Evolutionary conservation across 1,284 basidiomycete species (phyloP), one percentile per base, ranked within the genome.

Genomic region (Pseudozyma thailandica): DNA sequence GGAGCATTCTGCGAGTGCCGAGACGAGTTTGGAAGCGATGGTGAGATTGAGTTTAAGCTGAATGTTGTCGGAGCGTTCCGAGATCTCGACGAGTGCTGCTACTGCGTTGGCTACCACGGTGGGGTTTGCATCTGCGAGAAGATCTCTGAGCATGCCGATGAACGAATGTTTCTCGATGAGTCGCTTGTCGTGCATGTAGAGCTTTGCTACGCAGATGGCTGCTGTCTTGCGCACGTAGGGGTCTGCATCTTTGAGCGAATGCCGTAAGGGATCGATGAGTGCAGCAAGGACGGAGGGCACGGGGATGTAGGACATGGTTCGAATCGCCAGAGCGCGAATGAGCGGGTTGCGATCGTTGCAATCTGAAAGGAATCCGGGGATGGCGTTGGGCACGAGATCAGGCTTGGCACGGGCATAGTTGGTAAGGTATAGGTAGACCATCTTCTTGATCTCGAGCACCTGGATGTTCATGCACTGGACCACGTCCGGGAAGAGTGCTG

Each of bases 381-480:
- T 91, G 65, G 93, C 92, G 33, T 92, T 87, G 70, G 91, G 89
- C 77, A 94, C 91, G 79, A 92, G 90, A 59, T 95, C 92, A 47
- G 92, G 90, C 82, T 92, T 93, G 46, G 90, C 87, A 59, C 91
- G 88, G 44, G 92, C 93, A 82, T 96, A 96, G 85, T 92, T 94
- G 78, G 94, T 89, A 57, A 96, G 88, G 84, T 92, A 96, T 43
- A 65, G 68, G 50, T 66, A 77, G 27, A 66, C 80, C 75, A 95
- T 98, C 88, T 98, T 98, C 88, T 98, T 98, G 84, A 98, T 95
- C 84, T 98, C 96, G 35, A 98, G 87, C 8, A 94, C 85, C 31
- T 92, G 92, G 8, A 92, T 92, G 39, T 90, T 90, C 61, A 96
- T 86, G 80, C 92, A 94, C 78, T 62, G 63, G 13, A 94, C 89